A percentile compares a stretch with the other conserved stretches of the same genome.
Conservation (phyloP, 2,329 filamentous ascomycete species). For the Ophiostoma sp. region DNA sequence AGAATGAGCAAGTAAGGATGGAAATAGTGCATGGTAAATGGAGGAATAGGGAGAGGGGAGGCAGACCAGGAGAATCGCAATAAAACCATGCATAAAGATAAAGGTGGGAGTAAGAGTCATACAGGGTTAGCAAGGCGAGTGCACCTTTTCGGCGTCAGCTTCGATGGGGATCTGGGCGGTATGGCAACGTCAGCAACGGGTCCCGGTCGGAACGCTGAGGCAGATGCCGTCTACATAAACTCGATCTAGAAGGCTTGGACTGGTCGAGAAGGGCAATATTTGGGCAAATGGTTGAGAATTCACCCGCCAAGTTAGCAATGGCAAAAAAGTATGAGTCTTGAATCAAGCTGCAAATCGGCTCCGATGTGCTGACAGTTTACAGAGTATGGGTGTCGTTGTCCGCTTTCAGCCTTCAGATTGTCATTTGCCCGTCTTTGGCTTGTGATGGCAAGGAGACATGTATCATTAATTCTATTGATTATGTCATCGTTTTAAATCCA, state of each 20-base stretch:
- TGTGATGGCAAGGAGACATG: neutral
- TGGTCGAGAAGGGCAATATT: neutral
- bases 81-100: neutral
- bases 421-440: neutral
- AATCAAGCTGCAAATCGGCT: neutral
- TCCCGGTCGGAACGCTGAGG: neutral
- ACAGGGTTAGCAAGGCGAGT: neutral
- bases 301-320: neutral
- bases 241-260: neutral
- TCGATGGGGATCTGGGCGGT: neutral
- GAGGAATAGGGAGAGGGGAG: neutral
- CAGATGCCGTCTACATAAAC: neutral
- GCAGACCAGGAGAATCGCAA: neutral
- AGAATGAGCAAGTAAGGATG: neutral
- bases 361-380: neutral
- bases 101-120: neutral
- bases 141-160: neutral
- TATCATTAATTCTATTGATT: neutral
- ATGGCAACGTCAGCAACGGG: constrained; percentile 1
- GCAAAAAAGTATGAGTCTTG: neutral
- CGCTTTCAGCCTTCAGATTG: neutral
- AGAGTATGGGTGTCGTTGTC: too few species aligned
- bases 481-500: neutral
- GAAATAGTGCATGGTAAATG: neutral
- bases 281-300: neutral